Conservation (phyloP, 1,284 basidiomycete species). For the Coniferiporia sulphurascens region DNA sequence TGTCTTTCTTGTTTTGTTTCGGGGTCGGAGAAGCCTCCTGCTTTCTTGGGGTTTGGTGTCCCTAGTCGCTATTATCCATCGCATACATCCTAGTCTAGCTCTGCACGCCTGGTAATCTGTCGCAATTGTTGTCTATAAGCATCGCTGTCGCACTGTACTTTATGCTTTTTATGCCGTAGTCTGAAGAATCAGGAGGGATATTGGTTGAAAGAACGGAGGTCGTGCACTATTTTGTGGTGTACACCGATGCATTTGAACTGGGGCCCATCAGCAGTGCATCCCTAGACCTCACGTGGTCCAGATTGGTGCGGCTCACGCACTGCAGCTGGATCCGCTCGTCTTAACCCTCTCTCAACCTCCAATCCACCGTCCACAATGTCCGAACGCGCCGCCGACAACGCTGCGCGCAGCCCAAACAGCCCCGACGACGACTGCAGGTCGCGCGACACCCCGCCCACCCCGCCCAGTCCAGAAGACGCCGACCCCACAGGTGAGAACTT, state of each 20-base stretch:
- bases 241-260: too few species aligned
- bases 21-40: background rate
- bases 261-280: too few species aligned
- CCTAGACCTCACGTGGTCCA: background rate
- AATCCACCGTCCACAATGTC: slow-evolving; percentile 8
- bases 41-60: background rate
- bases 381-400: background rate
- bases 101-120: background rate
- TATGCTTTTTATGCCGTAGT: background rate
- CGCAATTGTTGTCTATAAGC: background rate
- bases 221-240: too few species aligned
- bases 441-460: slow-evolving; percentile 11
- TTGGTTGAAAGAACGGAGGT: too few species aligned
- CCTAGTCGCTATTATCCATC: background rate
- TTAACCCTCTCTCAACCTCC: slow-evolving; percentile 13
- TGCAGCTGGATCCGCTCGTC: slow-evolving; percentile 9
- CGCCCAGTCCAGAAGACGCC: slow-evolving; percentile 16
- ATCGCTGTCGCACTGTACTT: background rate
- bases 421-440: background rate
- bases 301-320: background rate
- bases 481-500: slow-evolving; percentile 18
- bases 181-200: background rate
- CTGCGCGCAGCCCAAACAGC: background rate
- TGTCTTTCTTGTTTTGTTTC: background rate
- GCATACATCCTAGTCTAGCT: background rate